Evolutionary conservation across 108 stramenopile species (phyloP).

Genomic region (Skeletonema costatum): DNA sequence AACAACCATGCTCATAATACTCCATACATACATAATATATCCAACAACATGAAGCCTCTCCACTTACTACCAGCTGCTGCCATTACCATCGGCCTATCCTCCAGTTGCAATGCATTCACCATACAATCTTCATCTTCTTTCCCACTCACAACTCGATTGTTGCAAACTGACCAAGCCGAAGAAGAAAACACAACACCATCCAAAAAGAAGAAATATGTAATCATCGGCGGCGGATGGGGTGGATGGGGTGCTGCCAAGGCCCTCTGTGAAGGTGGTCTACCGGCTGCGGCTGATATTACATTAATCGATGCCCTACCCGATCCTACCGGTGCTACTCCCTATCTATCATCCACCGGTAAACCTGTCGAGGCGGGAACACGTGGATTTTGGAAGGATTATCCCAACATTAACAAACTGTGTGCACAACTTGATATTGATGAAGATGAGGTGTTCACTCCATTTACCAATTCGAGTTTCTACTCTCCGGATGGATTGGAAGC

Average conservation of each 20-base stretch:
- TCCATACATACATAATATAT: not conserved
- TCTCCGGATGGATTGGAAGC: constrained; percentile 93
- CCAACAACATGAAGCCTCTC: not conserved
- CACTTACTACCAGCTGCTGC: not conserved
- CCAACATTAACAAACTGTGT: constrained; percentile 88
- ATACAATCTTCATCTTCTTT: no score
- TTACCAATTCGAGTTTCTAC: constrained; percentile 92
- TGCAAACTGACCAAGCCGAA: not conserved
- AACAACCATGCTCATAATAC: not conserved
- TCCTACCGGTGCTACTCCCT: constrained; percentile 76
- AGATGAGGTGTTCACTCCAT: constrained; percentile 84
- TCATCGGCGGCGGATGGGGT: constrained; percentile 94
- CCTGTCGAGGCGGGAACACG: constrained; percentile 85
- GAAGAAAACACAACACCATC: not conserved
- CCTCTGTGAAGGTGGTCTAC: constrained; percentile 55
- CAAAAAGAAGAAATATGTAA: constrained; percentile 72
- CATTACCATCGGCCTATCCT: not conserved
- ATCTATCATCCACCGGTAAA: constrained; percentile 73
- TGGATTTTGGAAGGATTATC: constrained; percentile 97
- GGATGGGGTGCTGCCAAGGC: constrained; percentile 96
- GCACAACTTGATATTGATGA: constrained; percentile 65
- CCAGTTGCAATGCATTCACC: not conserved
- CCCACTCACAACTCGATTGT: not conserved
- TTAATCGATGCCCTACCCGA: constrained; percentile 87
- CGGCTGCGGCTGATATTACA: constrained; percentile 63